These are phyloP conservation scores for Russula foetens DNA, from an alignment of 768 basidiomycete genomes.

Conservation along the genomic window DNA sequence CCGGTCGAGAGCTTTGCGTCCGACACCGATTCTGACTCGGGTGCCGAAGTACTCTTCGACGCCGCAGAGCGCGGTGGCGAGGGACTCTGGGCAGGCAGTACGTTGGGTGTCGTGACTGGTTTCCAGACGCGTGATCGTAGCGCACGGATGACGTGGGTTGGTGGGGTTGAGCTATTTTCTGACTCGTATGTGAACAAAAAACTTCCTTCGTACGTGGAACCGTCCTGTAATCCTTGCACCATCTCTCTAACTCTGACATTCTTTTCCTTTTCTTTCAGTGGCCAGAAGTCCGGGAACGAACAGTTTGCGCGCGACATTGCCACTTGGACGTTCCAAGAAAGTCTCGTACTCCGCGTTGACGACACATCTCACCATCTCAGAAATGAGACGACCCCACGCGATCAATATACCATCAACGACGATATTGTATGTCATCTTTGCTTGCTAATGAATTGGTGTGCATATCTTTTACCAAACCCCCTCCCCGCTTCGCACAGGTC, in stretches of 20 bases:
- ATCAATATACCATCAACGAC: constrained; percentile 82
- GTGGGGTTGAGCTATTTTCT: constrained; percentile 71
- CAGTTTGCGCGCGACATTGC: constrained; percentile 68
- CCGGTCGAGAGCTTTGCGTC: constrained; percentile 69
- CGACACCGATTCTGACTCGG: constrained; percentile 49
- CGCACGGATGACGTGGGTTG: constrained; percentile 72
- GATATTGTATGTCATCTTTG: constrained; percentile 47
- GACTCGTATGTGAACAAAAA: constrained; percentile 65
- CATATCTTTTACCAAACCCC: neutral
- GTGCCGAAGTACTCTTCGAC: constrained; percentile 57
- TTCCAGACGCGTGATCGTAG: constrained; percentile 80
- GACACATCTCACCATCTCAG: constrained; percentile 62
- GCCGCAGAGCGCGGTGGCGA: constrained; percentile 70
- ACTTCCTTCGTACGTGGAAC: constrained; percentile 43
- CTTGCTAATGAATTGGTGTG: neutral
- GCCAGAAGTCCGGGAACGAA: constrained; percentile 62
- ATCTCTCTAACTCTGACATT: neutral
- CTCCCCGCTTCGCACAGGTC: constrained; percentile 39
- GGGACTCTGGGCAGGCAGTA: constrained; percentile 75
- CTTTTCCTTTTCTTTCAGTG: constrained; percentile 30
- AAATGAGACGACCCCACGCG: constrained; percentile 51
- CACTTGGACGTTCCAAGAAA: constrained; percentile 89
- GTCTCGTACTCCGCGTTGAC: constrained; percentile 71
- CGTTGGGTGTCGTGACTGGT: constrained; percentile 72
- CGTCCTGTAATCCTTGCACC: neutral